phyloP scores from a whole-genome alignment of 768 basidiomycete genomes.

The Leccinum ochraceum region DNA sequence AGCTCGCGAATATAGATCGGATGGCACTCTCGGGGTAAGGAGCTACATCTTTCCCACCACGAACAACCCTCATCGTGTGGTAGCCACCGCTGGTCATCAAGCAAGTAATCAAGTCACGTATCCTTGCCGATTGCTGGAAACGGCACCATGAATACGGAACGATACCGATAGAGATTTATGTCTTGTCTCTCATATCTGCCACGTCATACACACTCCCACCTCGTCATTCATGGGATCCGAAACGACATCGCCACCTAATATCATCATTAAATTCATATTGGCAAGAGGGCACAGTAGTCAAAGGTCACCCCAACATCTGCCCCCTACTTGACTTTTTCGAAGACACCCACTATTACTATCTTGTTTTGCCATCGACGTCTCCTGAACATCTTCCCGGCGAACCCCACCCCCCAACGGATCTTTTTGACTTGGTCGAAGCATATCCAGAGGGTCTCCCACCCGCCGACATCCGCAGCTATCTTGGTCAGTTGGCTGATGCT shows the following conservation, averaged over 20 bases:
- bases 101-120: constrained; percentile 97
- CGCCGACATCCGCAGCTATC: constrained; percentile 71
- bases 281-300: constrained; percentile 69
- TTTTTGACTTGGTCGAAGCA: constrained; percentile 93
- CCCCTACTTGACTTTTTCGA: constrained; percentile 96
- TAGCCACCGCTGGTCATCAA: constrained; percentile 94
- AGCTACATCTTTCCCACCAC: constrained; percentile 11
- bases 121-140: constrained; percentile 99
- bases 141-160: constrained; percentile 93
- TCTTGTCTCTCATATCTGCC: constrained; percentile 87
- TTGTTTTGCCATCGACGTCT: constrained; percentile 79
- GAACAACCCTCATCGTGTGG: constrained; percentile 10
- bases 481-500: constrained; percentile 94
- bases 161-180: constrained; percentile 96
- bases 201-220: constrained; percentile 78
- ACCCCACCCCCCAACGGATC: constrained; percentile 67
- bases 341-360: constrained; percentile 93
- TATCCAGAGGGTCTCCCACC: constrained; percentile 85
- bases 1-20: constrained; percentile 71
- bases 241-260: constrained; percentile 39
- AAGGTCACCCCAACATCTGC: constrained; percentile 95
- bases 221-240: constrained; percentile 83
- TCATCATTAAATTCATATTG: constrained; percentile 43
- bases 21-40: constrained; percentile 85
- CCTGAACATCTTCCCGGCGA: constrained; percentile 56